Evolutionary conservation across 2,329 filamentous ascomycete genomes (phyloP).

Genomic region (Cladobotryum mycophilum): DNA sequence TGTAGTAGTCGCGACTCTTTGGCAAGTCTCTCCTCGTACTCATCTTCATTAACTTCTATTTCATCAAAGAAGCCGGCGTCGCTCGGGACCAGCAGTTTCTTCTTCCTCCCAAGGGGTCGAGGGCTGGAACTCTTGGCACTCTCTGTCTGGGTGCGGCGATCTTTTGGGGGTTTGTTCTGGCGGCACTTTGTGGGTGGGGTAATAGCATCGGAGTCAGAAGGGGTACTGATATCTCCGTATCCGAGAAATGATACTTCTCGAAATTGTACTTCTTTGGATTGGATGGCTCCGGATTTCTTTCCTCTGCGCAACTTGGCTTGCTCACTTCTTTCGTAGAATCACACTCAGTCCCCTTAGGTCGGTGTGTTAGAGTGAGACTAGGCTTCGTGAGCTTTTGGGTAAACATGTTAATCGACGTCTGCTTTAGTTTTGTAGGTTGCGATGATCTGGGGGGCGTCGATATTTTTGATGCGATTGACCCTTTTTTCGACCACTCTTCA

Average conservation of each 20-base stretch:
- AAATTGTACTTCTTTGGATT: constrained; percentile 2
- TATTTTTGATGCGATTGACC: not conserved
- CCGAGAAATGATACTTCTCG: constrained; percentile 11
- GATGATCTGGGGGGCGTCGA: constrained; percentile 3
- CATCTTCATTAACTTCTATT: constrained; percentile 19
- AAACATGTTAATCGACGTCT: constrained; percentile 29
- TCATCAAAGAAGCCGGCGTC: constrained; percentile 36
- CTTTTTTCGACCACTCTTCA: constrained; percentile 10
- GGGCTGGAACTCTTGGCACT: constrained; percentile 9
- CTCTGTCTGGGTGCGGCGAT: constrained; percentile 2
- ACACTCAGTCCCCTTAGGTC: too few species aligned
- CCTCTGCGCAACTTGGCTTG: not conserved
- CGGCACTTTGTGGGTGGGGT: constrained; percentile 2
- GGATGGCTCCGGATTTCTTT: not conserved
- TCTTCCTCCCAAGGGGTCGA: constrained; percentile 21
- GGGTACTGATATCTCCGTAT: constrained; percentile 8
- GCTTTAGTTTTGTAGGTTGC: constrained; percentile 21
- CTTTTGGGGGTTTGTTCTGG: not conserved
- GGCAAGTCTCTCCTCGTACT: constrained; percentile 20
- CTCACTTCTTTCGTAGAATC: not conserved
- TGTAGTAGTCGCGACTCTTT: constrained; percentile 15
- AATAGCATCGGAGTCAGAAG: not conserved
- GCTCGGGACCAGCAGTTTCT: constrained; percentile 34
- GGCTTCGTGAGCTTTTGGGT: constrained; percentile 11
- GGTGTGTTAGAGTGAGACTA: too few species aligned